Evolutionary conservation across 345 rosid species (phyloP).

Genomic region (Gossypium thurberi): DNA sequence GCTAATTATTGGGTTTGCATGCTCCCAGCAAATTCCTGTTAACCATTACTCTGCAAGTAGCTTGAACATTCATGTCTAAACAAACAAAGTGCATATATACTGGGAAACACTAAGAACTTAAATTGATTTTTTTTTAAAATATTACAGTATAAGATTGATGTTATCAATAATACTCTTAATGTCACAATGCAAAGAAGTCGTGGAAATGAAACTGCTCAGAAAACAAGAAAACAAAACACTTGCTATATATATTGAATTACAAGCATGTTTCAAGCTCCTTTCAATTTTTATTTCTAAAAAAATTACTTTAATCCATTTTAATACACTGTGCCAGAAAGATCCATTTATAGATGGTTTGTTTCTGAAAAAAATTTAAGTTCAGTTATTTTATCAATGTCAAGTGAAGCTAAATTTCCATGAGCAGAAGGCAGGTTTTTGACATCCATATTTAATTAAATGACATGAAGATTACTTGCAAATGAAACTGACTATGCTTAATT

Average conservation of each 20-base stretch:
- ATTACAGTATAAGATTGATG: not conserved
- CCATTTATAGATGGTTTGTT: not conserved
- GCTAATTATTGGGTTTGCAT: not conserved
- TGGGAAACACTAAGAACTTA: not conserved
- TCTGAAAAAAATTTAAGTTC: not conserved
- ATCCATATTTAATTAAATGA: not conserved
- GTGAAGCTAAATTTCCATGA: not conserved
- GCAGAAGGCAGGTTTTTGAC: not conserved
- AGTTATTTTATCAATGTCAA: not conserved
- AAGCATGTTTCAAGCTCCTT: not conserved
- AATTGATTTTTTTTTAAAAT: not conserved
- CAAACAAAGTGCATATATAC: not conserved
- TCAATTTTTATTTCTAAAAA: not conserved
- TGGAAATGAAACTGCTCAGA: not conserved
- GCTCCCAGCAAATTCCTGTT: not conserved
- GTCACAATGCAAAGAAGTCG: not conserved
- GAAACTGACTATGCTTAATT: not conserved
- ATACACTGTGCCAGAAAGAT: not conserved
- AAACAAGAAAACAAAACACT: not conserved
- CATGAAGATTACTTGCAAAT: not conserved
- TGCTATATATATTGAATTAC: not conserved
- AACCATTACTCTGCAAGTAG: not conserved
- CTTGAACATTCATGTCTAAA: not conserved
- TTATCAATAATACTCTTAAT: not conserved
- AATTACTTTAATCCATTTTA: not conserved